phyloP scores from a whole-genome alignment of 805 yeast species.

The Starmera dryadoides region DNA sequence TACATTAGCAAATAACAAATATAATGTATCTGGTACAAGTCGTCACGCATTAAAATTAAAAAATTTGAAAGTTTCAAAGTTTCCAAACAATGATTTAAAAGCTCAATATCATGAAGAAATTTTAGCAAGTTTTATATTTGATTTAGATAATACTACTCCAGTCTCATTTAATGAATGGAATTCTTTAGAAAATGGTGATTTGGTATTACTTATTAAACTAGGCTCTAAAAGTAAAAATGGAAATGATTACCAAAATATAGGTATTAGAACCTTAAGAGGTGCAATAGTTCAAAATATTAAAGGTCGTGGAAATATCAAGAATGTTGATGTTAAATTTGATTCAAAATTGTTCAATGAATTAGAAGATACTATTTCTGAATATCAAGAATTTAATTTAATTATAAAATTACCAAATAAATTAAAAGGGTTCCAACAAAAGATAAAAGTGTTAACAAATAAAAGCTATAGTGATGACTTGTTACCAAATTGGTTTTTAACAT shows the following conservation, averaged over 20 bases:
- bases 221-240: slow-evolving; percentile 4
- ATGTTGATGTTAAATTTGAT: slow-evolving; percentile 20
- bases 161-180: slow-evolving; percentile 10
- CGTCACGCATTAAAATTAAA: slow-evolving; percentile 10
- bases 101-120: not conserved
- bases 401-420: slow-evolving; percentile 2
- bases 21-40: slow-evolving; percentile 11
- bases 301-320: slow-evolving; percentile 3
- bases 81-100: not conserved
- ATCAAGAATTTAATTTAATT: not conserved
- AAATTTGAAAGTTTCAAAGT: not conserved
- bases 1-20: slow-evolving; percentile 1
- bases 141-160: not conserved
- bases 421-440: not conserved
- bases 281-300: slow-evolving; percentile 1
- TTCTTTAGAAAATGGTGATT: slow-evolving; percentile 6
- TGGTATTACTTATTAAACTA: slow-evolving; percentile 6
- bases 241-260: slow-evolving; percentile 5
- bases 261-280: slow-evolving; percentile 2
- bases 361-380: not conserved
- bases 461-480: slow-evolving; percentile 6
- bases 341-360: not conserved
- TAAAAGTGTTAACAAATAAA: slow-evolving; percentile 3
- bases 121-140: slow-evolving; percentile 1
- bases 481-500: slow-evolving; percentile 29